Percentiles rank a stretch among this genome's conserved stretches.
Conservation (phyloP, 1,139 yeast genomes). For the Magnusiomyces suaveolens region DNA sequence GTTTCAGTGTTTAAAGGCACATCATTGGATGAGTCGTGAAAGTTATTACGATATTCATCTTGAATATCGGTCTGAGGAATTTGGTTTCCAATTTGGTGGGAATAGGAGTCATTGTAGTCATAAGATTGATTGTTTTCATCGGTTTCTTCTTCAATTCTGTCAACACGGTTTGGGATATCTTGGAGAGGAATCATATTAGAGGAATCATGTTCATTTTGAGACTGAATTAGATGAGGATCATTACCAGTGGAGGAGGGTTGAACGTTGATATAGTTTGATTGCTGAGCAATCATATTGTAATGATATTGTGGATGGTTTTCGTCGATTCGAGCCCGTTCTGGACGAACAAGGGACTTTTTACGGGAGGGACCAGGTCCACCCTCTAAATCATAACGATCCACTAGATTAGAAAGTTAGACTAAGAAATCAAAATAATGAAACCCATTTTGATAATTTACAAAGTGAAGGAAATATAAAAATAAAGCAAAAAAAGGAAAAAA, state of each 20-base stretch:
- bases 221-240: slow-evolving; percentile 44
- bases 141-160: neutral
- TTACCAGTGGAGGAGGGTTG: slow-evolving; percentile 69
- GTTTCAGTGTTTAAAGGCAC: neutral
- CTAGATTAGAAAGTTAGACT: neutral
- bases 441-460: too few species aligned
- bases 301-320: slow-evolving; percentile 70
- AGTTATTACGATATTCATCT: too few species aligned
- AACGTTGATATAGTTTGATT: slow-evolving; percentile 48
- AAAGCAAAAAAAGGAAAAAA: neutral
- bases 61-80: neutral
- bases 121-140: neutral
- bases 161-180: slow-evolving; percentile 5
- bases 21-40: neutral
- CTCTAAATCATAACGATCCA: slow-evolving; percentile 4
- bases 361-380: slow-evolving; percentile 25
- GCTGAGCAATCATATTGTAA: slow-evolving; percentile 60
- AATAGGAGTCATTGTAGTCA: neutral
- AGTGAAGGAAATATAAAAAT: neutral
- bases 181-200: slow-evolving; percentile 9
- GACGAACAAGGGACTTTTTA: slow-evolving; percentile 64
- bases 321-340: slow-evolving; percentile 64
- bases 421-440: too few species aligned
- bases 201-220: slow-evolving; percentile 26
- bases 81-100: neutral